Percentiles rank a stretch among this genome's conserved stretches.
phyloP scores from a whole-genome alignment of 2,329 filamentous ascomycete species.

The Scytalidium lignicola region DNA sequence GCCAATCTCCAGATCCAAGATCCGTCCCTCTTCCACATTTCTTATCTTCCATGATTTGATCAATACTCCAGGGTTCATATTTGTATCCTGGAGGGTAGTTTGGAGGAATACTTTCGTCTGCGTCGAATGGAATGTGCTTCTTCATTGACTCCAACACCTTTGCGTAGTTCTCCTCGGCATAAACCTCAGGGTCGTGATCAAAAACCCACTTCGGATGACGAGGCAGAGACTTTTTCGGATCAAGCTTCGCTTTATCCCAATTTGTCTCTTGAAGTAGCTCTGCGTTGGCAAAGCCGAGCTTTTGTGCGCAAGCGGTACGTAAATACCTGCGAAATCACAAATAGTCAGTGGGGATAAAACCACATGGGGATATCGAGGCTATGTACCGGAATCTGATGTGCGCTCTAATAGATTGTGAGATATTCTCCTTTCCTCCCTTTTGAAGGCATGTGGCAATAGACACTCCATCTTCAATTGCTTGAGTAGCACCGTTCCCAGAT shows the following conservation, averaged over 20 bases:
- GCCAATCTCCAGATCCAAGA: slow-evolving; percentile 21
- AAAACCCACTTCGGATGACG: slow-evolving; percentile 5
- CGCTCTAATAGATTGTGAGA: no score
- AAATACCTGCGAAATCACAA: no score
- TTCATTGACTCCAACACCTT: background rate
- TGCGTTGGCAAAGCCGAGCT: slow-evolving; percentile 2
- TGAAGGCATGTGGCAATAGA: slow-evolving; percentile 27
- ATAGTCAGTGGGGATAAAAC: no score
- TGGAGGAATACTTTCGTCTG: no score
- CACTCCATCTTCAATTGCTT: slow-evolving; percentile 31
- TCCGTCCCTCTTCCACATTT: slow-evolving; percentile 28
- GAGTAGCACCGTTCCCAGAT: slow-evolving; percentile 29
- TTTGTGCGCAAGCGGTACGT: slow-evolving; percentile 3
- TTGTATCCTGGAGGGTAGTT: slow-evolving; percentile 32
- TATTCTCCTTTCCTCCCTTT: no score
- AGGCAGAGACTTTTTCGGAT: slow-evolving; percentile 1
- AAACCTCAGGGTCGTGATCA: slow-evolving; percentile 6
- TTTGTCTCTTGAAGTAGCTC: slow-evolving; percentile 2
- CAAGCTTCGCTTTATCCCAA: slow-evolving; percentile 2
- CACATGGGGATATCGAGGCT: no score
- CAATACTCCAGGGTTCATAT: slow-evolving; percentile 37
- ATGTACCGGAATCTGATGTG: no score
- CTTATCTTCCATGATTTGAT: slow-evolving; percentile 34
- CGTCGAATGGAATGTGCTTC: slow-evolving; percentile 15
- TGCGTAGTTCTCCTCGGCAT: slow-evolving; percentile 5